These are phyloP conservation scores for Xylaria sp. DNA, from an alignment of 2,329 filamentous ascomycete species.

Conservation along the genomic window DNA sequence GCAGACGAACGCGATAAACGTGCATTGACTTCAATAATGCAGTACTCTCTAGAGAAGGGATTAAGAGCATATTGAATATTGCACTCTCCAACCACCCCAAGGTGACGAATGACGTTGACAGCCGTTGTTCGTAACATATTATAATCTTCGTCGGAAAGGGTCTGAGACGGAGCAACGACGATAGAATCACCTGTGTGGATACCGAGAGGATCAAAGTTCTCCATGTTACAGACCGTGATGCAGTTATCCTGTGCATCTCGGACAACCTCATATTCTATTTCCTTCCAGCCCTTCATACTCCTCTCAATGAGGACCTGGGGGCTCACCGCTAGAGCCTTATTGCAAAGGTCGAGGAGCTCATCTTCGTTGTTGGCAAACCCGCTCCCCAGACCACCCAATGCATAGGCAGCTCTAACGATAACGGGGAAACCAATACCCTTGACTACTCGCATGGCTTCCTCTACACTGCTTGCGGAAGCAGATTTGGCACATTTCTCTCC, in stretches of 20 bases:
- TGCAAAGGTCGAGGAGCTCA: constrained; percentile 87
- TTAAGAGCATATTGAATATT: constrained; percentile 99
- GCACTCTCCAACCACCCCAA: constrained; percentile 97
- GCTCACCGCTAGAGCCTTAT: constrained; percentile 93
- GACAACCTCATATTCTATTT: constrained; percentile 98
- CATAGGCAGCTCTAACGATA: constrained; percentile 96
- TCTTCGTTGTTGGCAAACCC: constrained; percentile 91
- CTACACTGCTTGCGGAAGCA: constrained; percentile 86
- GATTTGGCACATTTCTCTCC: constrained; percentile 98
- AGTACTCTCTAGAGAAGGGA: constrained; percentile 94
- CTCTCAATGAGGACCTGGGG: constrained; percentile 96
- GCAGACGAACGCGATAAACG: constrained; percentile 95
- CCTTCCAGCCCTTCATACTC: constrained; percentile 99
- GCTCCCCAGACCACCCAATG: constrained; percentile 92
- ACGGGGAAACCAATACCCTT: constrained; percentile 95
- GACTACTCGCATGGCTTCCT: constrained; percentile 89
- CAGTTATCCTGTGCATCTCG: constrained; percentile 96
- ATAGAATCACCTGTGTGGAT: constrained; percentile 99
- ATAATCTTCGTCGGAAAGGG: constrained; percentile 96
- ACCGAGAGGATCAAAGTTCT: constrained; percentile 98
- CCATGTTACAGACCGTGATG: constrained; percentile 99
- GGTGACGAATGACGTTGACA: constrained; percentile 95
- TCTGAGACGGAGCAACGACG: constrained; percentile 96
- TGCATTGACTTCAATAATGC: constrained; percentile 99
- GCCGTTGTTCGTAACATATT: constrained; percentile 98